Evolutionary conservation across 2,329 filamentous ascomycete species (phyloP).

Genomic region (Aspergillaceae sp.): DNA sequence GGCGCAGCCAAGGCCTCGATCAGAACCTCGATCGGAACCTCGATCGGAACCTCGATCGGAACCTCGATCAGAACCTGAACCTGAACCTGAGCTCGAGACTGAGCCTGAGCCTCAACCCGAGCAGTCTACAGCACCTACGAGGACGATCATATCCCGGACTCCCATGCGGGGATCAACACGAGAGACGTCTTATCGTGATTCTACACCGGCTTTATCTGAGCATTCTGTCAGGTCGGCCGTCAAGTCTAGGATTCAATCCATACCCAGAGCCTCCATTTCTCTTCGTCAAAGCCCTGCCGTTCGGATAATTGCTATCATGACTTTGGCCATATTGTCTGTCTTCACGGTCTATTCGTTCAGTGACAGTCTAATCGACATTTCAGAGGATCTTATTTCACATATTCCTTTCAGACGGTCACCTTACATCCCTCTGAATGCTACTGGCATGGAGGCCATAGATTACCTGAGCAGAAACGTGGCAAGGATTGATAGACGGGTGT

Average conservation of each 20-base stretch:
- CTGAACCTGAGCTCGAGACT: conserved; percentile 2
- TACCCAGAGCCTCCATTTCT: background rate
- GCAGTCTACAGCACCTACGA: conserved; percentile 12
- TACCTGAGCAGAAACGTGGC: conserved; percentile 19
- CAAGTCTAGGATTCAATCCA: background rate
- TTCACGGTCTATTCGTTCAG: conserved; percentile 8
- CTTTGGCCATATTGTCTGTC: conserved; percentile 7
- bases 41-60: conserved; percentile 1
- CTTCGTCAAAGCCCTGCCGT: background rate
- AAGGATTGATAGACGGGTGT: conserved; percentile 21
- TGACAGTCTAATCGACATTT: conserved; percentile 7
- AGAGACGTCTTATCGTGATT: conserved; percentile 1
- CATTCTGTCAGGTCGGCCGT: background rate
- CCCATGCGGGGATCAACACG: background rate
- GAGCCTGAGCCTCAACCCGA: background rate
- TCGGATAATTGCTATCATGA: conserved; percentile 5
- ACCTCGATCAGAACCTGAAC: background rate
- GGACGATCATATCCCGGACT: conserved; percentile 17
- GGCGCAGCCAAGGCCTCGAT: background rate
- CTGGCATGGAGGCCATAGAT: conserved; percentile 16
- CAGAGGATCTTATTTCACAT: conserved; percentile 10
- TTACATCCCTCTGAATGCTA: conserved; percentile 15
- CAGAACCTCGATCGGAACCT: conserved; percentile 1
- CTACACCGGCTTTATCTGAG: background rate
- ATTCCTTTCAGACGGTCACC: conserved; percentile 3